Evolutionary conservation across 1,284 basidiomycete genomes (phyloP).

Genomic region (Apiotrichum montevideense): DNA sequence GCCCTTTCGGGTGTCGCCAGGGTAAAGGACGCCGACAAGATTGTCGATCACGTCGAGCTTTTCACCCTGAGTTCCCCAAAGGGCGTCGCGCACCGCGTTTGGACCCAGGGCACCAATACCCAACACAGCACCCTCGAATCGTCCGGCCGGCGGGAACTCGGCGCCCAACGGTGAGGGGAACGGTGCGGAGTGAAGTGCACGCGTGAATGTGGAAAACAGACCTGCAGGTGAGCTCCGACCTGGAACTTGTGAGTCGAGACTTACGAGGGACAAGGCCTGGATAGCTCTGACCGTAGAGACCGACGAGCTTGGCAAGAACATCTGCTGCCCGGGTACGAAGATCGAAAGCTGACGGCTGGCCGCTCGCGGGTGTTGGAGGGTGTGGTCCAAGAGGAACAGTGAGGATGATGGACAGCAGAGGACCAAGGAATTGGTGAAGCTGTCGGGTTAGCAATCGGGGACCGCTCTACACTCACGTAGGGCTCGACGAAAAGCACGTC

Average conservation of each 20-base stretch:
- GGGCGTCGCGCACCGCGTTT: slow-evolving; percentile 69
- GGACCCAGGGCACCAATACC: slow-evolving; percentile 76
- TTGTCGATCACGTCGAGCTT: slow-evolving; percentile 25
- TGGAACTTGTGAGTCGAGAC: slow-evolving; percentile 6
- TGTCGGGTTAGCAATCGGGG: slow-evolving; percentile 36
- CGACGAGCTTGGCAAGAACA: slow-evolving; percentile 67
- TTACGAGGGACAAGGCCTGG: slow-evolving; percentile 49
- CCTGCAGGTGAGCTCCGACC: slow-evolving; percentile 49
- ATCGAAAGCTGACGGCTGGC: slow-evolving; percentile 43
- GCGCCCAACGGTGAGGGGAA: slow-evolving; percentile 39
- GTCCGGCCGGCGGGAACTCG: slow-evolving; percentile 52
- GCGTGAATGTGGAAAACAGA: slow-evolving; percentile 84
- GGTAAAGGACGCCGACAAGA: slow-evolving; percentile 31
- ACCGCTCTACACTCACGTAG: slow-evolving; percentile 59
- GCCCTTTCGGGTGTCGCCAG: slow-evolving; percentile 22
- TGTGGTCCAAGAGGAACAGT: slow-evolving; percentile 63
- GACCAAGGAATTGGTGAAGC: slow-evolving; percentile 93
- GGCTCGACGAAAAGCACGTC: slow-evolving; percentile 89
- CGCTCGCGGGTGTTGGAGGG: slow-evolving; percentile 27
- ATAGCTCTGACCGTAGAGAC: slow-evolving; percentile 49
- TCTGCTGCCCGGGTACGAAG: slow-evolving; percentile 71
- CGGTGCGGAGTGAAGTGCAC: slow-evolving; percentile 57
- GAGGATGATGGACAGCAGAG: slow-evolving; percentile 81
- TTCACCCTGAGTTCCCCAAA: slow-evolving; percentile 46
- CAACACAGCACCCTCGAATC: slow-evolving; percentile 76